These are phyloP conservation scores for Debaryomyces tyrocola DNA, from an alignment of 805 yeast genomes.

Conservation along the genomic window DNA sequence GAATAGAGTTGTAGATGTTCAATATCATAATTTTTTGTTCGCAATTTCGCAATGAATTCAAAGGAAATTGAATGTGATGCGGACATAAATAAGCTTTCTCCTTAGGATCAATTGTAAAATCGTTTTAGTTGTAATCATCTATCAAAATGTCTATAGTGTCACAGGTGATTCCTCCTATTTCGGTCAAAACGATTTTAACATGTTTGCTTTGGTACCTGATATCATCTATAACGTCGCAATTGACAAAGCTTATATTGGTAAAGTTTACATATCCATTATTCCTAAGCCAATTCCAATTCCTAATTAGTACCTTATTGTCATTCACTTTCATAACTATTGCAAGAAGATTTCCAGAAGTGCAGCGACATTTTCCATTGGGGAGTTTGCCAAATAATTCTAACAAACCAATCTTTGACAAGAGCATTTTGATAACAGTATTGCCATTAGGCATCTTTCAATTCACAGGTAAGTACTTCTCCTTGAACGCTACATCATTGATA, in stretches of 20 bases:
- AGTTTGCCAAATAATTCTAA: constrained; percentile 46
- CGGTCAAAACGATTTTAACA: constrained; percentile 36
- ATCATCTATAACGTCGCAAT: constrained; percentile 64
- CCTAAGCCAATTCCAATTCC: constrained; percentile 63
- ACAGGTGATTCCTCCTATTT: constrained; percentile 28
- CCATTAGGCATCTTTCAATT: constrained; percentile 71
- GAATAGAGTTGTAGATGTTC: constrained; percentile 6
- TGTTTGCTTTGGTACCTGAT: constrained; percentile 63
- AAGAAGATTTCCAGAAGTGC: constrained; percentile 26
- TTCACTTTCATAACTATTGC: constrained; percentile 36
- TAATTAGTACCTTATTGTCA: constrained; percentile 49
- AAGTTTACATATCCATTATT: constrained; percentile 62
- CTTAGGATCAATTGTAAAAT: background rate
- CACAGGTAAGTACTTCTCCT: constrained; percentile 59
- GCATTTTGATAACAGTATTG: constrained; percentile 45
- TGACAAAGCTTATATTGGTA: constrained; percentile 55
- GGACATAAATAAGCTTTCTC: background rate
- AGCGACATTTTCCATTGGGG: constrained; percentile 49
- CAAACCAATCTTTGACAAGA: constrained; percentile 21
- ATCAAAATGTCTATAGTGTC: background rate
- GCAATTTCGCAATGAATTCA: background rate
- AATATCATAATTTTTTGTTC: background rate
- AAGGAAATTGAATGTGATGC: background rate
- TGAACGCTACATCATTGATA: constrained; percentile 63
- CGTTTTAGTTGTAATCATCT: background rate